These are phyloP conservation scores for Corylus americana DNA, from an alignment of 306 rosid genomes.

Conservation along the genomic window DNA sequence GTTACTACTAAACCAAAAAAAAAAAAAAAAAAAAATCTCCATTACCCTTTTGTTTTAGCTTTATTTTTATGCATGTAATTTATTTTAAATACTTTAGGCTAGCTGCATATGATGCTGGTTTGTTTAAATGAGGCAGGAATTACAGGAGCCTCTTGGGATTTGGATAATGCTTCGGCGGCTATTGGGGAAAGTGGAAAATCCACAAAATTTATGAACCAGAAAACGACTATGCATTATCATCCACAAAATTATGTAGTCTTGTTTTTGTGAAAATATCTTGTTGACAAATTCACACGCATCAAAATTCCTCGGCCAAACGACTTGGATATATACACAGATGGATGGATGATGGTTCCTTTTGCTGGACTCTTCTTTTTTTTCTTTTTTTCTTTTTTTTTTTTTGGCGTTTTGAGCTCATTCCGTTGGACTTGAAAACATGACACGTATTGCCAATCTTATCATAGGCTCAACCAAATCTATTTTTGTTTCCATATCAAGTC, in stretches of 20 bases:
- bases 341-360: not conserved
- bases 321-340: not conserved
- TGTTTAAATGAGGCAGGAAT: not conserved
- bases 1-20: not conserved
- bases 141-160: slow-evolving; percentile 21
- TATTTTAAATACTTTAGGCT: not conserved
- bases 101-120: not conserved
- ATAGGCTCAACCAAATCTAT: not conserved
- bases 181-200: slow-evolving; percentile 33
- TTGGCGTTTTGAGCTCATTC: not conserved
- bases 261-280: not conserved
- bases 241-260: not conserved
- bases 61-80: not conserved
- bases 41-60: not conserved
- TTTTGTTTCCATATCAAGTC: not conserved
- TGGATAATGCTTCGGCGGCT: slow-evolving; percentile 49
- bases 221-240: not conserved
- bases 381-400: slow-evolving; percentile 8
- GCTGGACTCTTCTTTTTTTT: slow-evolving; percentile 11
- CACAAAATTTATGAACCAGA: slow-evolving; percentile 13
- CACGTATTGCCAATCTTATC: slow-evolving; percentile 3
- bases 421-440: slow-evolving; percentile 18
- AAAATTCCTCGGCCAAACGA: slow-evolving; percentile 29
- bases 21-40: not conserved
- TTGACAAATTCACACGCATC: slow-evolving; percentile 16